Base-by-base conservation (phyloP, 169 alveolate species). In the Eimeria necatrix region DNA sequence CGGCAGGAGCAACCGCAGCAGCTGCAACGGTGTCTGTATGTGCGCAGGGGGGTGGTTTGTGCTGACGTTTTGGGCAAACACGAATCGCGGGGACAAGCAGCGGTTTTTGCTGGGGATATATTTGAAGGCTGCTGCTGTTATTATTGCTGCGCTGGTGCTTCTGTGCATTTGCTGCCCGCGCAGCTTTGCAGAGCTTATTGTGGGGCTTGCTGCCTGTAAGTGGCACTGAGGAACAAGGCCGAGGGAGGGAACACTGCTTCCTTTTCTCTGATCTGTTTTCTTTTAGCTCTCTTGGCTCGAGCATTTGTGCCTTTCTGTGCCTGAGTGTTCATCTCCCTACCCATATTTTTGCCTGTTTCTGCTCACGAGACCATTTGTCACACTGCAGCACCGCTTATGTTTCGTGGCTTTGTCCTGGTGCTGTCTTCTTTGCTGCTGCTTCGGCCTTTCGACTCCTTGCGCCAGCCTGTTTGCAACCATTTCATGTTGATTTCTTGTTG, bases 21-120 rank as follows among this genome's bases (percentile, higher is more conserved):
- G 64, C 64, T 12, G 64, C 64, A 56, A 16, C 18, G 10, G 89
- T 51, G 51, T n/a, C 24, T 16, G 74, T 81, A 6, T 81, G 24
- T 24, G 12, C 52, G 53, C 90, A 81, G 90, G 90, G 49, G 90
- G 90, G 2, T 81, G 90, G 90, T 81, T 81, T 53, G 90, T 81
- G 24, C 32, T 81, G 64, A 81, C 90, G 32, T 81, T 81, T 22
- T 81, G 90, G 90, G 90, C 90, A 4, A 81, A 81, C 46, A 81
- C 90, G 14, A 51, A 22, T 8, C 0, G 90, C 4, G 90, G 59
- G 41, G 90, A 81, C 18, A 81, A 81, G 90, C 74, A 81, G 26
- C 73, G 90, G 4, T 81, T 81, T 26, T 51, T 81, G 6, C 22
- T 81, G 20, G 60, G 26, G 12, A 18, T 81, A 6, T 81, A 81